Base-by-base conservation (phyloP, 352 stramenopile species). In the Pythium monospermum region DNA sequence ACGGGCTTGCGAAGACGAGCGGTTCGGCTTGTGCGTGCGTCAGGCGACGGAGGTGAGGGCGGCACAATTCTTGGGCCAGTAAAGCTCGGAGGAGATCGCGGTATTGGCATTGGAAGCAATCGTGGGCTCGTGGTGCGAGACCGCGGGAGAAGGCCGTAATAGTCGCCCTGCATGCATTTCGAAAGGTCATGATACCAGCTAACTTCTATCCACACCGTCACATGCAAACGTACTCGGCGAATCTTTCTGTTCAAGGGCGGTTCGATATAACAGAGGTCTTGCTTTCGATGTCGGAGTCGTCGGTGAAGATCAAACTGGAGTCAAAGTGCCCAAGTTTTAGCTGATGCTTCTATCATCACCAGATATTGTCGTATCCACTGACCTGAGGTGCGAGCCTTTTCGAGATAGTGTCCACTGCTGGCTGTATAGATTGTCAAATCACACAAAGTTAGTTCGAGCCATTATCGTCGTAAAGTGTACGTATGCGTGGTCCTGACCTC, bases 171-270 rank as follows among this genome's bases (percentile, higher is more conserved):
- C 11, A 21, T 39, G 4, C 18, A 30, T 21, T 35, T 35, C n/a
- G n/a, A n/a, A n/a, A n/a, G n/a, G 30, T 35, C 30, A 35, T 35
- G 30, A 15, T 15, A 35, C 8, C 30, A 35, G 8, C 30, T 35
- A 15, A 35, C 30, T 35, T 11, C 11, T 21, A 22, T 18, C 10
- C 16, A 56, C 2, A 41, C 39, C 61, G 40, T 18, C 23, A 12
- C 18, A 27, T 21, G 19, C 3, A 40, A 4, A 54, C 56, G 26
- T 40, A 90, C 79, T 45, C 62, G 64, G 0, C 76, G 74, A 35
- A 86, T 68, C 51, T 87, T 90, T 25, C 57, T 57, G 55, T 85
- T 87, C 28, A 87, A 43, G 37, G 71, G 82, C 1, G 76, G 68
- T 40, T 87, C 74, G 12, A 76, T 49, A 36, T 87, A 90, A n/a